Evolutionary conservation across 2,329 filamentous ascomycete genomes (phyloP).

Genomic region (Scedosporium boydii): DNA sequence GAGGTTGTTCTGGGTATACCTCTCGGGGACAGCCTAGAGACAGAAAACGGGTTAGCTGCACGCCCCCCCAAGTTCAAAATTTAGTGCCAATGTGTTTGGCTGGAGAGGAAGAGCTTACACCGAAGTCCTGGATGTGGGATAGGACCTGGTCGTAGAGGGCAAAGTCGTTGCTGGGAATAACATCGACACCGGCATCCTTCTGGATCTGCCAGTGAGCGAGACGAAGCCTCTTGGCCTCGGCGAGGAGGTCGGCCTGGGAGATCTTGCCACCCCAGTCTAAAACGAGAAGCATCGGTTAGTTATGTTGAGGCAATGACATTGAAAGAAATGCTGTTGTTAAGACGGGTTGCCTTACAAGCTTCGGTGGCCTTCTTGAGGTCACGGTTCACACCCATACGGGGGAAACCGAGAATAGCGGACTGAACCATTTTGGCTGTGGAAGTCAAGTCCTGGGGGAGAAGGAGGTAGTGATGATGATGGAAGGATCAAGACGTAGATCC

Average conservation of each 20-base stretch:
- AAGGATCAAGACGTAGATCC: constrained; percentile 1
- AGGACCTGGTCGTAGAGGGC: constrained; percentile 97
- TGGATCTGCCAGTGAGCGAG: constrained; percentile 99
- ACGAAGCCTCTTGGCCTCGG: constrained; percentile 94
- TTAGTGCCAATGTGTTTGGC: not conserved
- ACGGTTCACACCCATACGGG: constrained; percentile 95
- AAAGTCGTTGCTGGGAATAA: constrained; percentile 99
- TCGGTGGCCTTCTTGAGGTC: constrained; percentile 99
- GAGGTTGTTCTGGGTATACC: constrained; percentile 86
- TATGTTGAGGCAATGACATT: not conserved
- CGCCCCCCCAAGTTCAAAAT: not conserved
- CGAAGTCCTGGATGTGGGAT: constrained; percentile 96
- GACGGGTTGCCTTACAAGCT: constrained; percentile 53
- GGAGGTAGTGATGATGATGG: not conserved
- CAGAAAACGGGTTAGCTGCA: constrained; percentile 6
- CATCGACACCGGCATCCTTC: constrained; percentile 93
- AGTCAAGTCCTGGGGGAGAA: constrained; percentile 7
- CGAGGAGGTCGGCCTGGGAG: constrained; percentile 79
- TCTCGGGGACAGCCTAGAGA: constrained; percentile 71
- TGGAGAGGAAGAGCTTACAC: constrained; percentile 48
- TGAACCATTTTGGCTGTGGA: constrained; percentile 47
- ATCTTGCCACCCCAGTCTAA: constrained; percentile 83
- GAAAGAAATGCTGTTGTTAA: not conserved
- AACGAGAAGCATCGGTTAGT: constrained; percentile 22
- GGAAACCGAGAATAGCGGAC: constrained; percentile 88